Evolutionary conservation across 169 alveolate species (phyloP).

Genomic region (Cryptosporidium sp.): DNA sequence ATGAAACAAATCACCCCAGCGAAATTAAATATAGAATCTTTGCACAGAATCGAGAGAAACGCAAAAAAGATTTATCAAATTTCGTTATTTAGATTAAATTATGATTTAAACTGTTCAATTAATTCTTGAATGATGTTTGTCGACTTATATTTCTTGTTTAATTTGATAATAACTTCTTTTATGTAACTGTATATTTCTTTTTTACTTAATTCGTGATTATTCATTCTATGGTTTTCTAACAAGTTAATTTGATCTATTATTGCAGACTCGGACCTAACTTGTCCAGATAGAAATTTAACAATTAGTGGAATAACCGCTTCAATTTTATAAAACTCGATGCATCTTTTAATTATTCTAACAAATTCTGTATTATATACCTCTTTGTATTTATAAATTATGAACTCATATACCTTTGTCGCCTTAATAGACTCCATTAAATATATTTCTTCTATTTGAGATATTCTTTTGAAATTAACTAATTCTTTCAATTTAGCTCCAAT

Average conservation of each 20-base stretch:
- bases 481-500: not conserved
- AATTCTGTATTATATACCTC: not conserved
- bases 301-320: conserved; percentile 60
- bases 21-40: not conserved
- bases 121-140: conserved; percentile 31
- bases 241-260: conserved; percentile 8
- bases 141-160: conserved; percentile 12
- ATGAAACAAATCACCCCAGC: not conserved
- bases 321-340: conserved; percentile 30
- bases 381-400: not conserved
- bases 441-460: not conserved
- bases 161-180: conserved; percentile 31
- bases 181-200: conserved; percentile 33
- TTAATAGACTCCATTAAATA: conserved; percentile 1
- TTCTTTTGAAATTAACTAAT: not conserved
- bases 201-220: not conserved
- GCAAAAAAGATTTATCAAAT: not conserved
- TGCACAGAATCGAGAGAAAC: not conserved
- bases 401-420: conserved; percentile 18
- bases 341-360: conserved; percentile 18
- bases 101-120: conserved; percentile 13
- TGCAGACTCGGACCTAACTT: conserved; percentile 35
- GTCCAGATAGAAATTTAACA: conserved; percentile 29
- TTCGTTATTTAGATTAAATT: conserved; percentile 15
- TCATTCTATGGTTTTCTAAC: not conserved